phyloP scores from a whole-genome alignment of 345 rosid genomes.

The Citrus inodora region DNA sequence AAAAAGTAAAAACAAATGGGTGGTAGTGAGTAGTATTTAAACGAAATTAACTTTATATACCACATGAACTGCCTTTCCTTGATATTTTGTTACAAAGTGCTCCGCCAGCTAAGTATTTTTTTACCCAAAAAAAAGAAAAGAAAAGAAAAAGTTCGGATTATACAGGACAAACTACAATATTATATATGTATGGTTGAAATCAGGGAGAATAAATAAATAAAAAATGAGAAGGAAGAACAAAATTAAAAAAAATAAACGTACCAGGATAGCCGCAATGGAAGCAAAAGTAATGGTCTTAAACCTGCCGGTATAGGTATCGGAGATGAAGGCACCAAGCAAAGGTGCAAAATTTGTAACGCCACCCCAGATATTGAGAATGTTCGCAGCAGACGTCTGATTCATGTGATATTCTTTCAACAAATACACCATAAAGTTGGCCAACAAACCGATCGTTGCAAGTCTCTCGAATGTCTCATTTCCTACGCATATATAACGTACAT shows the following conservation, averaged over 20 bases:
- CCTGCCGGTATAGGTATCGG: constrained; percentile 47
- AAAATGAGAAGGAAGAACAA: background rate
- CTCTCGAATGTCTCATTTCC: constrained; percentile 83
- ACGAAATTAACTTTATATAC: no score
- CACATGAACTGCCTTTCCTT: no score
- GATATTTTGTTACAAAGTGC: no score
- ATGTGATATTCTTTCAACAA: constrained; percentile 51
- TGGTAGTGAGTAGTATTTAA: background rate
- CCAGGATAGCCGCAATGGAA: constrained; percentile 56
- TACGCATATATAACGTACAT: constrained; percentile 9
- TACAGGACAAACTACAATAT: no score
- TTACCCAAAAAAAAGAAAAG: no score
- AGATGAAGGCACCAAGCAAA: constrained; percentile 60
- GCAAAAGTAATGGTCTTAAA: constrained; percentile 50
- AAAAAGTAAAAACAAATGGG: background rate
- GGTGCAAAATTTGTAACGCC: constrained; percentile 65
- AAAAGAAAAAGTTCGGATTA: no score
- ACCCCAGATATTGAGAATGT: constrained; percentile 58
- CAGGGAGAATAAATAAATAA: background rate
- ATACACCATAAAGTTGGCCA: constrained; percentile 62
- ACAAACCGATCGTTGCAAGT: constrained; percentile 56
- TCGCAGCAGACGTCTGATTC: constrained; percentile 53
- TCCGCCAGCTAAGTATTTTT: no score
- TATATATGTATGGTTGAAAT: background rate
- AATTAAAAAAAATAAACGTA: constrained; percentile 10